phyloP scores from a whole-genome alignment of 257 asterid genomes.

The Henckelia pumila region DNA sequence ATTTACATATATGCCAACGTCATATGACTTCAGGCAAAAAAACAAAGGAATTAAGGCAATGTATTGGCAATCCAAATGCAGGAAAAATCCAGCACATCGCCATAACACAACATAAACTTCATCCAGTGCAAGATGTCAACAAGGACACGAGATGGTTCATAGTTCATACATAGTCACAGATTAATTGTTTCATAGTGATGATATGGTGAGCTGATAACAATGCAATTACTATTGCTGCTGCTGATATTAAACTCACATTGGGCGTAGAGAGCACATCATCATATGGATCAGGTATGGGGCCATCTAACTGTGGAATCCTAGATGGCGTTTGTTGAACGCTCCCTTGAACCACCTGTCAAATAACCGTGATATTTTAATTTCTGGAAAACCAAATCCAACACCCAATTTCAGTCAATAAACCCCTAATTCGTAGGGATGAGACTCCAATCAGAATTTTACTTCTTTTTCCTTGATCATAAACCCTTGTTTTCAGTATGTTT shows the following conservation, averaged over 20 bases:
- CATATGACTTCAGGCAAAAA: neutral
- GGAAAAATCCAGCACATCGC: neutral
- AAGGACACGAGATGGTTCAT: slow-evolving; percentile 1
- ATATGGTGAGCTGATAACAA: neutral
- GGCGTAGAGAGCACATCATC: slow-evolving; percentile 92
- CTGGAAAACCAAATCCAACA: neutral
- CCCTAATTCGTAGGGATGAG: neutral
- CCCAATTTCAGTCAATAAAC: neutral
- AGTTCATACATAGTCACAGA: neutral
- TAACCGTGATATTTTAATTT: slow-evolving; percentile 4
- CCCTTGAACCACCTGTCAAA: slow-evolving; percentile 47
- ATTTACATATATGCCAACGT: neutral
- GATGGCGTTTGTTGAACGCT: slow-evolving; percentile 25
- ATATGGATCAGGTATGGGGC: slow-evolving; percentile 82
- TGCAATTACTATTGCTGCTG: slow-evolving; percentile 9
- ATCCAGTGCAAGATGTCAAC: slow-evolving; percentile 17
- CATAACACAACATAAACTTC: neutral
- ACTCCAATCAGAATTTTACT: neutral
- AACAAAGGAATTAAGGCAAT: neutral
- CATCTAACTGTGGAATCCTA: slow-evolving; percentile 73
- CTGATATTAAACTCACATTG: slow-evolving; percentile 47
- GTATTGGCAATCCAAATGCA: neutral
- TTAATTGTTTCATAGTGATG: slow-evolving; percentile 6
- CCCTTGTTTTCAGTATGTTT: neutral
- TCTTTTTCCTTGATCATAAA: neutral